A percentile compares a stretch with the other conserved stretches of the same genome.
Conservation (phyloP, 2,329 filamentous ascomycete species). For the Trichophyton mentagrophytes region DNA sequence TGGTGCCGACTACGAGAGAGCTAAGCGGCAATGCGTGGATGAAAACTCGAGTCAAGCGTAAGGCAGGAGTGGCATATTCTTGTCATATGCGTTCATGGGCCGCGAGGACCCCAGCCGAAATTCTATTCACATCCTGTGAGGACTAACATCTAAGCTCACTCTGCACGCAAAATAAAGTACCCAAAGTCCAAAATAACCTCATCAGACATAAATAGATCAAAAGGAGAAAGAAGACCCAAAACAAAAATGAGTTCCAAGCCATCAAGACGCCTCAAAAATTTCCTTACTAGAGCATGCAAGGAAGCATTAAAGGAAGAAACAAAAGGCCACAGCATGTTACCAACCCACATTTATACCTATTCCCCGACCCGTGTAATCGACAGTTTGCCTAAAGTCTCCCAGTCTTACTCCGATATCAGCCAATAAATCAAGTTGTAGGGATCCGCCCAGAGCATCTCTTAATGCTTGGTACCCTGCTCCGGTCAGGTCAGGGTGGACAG, state of each 20-base stretch:
- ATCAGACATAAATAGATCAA: background rate
- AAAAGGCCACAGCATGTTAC: slow-evolving; percentile 10
- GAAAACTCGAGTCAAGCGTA: background rate
- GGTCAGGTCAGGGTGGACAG: slow-evolving; percentile 66
- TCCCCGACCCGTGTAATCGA: slow-evolving; percentile 58
- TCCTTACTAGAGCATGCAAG: background rate
- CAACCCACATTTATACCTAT: slow-evolving; percentile 52
- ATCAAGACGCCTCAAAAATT: background rate
- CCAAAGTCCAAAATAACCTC: background rate
- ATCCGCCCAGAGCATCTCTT: slow-evolving; percentile 64
- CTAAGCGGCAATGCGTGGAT: background rate
- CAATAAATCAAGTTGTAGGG: slow-evolving; percentile 62
- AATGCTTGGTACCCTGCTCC: slow-evolving; percentile 75
- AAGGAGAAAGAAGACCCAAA: background rate
- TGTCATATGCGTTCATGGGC: background rate
- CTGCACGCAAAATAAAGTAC: background rate
- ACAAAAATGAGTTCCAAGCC: background rate
- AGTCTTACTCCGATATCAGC: slow-evolving; percentile 64
- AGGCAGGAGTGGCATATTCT: background rate
- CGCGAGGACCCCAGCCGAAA: background rate
- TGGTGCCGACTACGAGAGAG: background rate
- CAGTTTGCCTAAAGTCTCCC: slow-evolving; percentile 57
- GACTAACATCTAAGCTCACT: background rate
- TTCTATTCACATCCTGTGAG: background rate
- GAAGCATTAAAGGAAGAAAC: background rate